These are phyloP conservation scores for Termitomyces sp. DNA, from an alignment of 768 basidiomycete genomes.

Conservation along the genomic window DNA sequence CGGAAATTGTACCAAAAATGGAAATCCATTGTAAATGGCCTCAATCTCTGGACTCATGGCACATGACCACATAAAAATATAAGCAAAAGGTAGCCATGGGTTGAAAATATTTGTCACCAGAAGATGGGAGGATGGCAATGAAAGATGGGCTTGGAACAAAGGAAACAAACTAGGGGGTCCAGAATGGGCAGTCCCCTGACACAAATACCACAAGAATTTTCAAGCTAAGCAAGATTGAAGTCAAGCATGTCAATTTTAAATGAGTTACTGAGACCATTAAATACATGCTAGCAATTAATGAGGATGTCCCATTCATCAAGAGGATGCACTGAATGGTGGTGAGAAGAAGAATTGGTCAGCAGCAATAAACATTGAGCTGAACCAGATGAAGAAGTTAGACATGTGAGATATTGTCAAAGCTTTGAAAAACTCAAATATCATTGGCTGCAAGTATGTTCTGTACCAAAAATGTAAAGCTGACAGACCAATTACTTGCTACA, in stretches of 20 bases:
- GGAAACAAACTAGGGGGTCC: too few relatives aligned
- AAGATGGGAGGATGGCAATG: too few relatives aligned
- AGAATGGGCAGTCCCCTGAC: too few relatives aligned
- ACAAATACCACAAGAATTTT: too few relatives aligned
- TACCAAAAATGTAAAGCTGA: conserved; percentile 14
- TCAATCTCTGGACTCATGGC: too few relatives aligned
- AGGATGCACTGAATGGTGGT: neutral
- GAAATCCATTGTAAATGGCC: too few relatives aligned
- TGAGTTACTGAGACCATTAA: neutral
- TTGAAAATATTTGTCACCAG: too few relatives aligned
- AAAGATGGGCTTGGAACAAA: too few relatives aligned
- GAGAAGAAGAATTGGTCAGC: conserved; percentile 12
- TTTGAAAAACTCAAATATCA: conserved; percentile 13
- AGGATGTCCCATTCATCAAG: conserved; percentile 1
- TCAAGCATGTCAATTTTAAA: neutral
- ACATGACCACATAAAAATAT: too few relatives aligned
- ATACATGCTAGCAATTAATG: neutral
- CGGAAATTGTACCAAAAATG: too few relatives aligned
- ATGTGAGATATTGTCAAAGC: conserved; percentile 11
- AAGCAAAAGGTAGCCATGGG: too few relatives aligned
- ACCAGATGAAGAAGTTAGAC: neutral
- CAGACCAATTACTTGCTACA: conserved; percentile 12
- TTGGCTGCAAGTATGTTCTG: conserved; percentile 12
- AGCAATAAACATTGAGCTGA: conserved; percentile 14
- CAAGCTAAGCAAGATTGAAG: neutral